Conservation (phyloP, 805 yeast species). For the Metschnikowia kofuensis region DNA sequence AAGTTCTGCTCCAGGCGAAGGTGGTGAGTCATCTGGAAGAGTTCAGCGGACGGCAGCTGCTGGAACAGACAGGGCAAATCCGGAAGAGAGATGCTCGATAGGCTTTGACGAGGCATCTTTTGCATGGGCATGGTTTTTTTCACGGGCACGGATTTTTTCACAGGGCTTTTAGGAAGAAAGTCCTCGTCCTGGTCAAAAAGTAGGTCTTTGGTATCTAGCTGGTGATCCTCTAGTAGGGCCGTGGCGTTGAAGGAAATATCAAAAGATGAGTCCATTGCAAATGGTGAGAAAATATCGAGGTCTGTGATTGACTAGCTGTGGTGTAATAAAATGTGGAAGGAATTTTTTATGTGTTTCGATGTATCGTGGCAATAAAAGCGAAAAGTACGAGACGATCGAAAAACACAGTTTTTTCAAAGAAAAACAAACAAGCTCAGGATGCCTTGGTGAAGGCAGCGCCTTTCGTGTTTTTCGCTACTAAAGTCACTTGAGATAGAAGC, state of each 20-base stretch:
- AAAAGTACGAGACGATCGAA: no score
- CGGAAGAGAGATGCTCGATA: slow-evolving; percentile 12
- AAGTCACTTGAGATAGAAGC: background rate
- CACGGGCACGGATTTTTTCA: slow-evolving; percentile 6
- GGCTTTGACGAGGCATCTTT: slow-evolving; percentile 7
- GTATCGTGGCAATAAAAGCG: no score
- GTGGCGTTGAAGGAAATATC: slow-evolving; percentile 18
- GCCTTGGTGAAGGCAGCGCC: background rate
- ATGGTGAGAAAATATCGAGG: background rate
- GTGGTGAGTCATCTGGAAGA: slow-evolving; percentile 31
- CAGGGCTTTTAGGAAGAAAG: slow-evolving; percentile 10
- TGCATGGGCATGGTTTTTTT: slow-evolving; percentile 3
- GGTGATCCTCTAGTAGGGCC: slow-evolving; percentile 17
- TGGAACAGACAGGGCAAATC: slow-evolving; percentile 14
- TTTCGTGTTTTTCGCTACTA: background rate
- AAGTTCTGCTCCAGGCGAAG: slow-evolving; percentile 23
- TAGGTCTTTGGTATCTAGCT: slow-evolving; percentile 13
- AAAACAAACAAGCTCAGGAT: background rate
- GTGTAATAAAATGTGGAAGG: background rate
- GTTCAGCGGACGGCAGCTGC: slow-evolving; percentile 23
- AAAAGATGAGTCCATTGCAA: slow-evolving; percentile 13
- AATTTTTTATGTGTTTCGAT: background rate
- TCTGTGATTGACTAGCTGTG: background rate
- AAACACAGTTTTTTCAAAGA: background rate
- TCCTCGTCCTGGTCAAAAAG: slow-evolving; percentile 7